Conservation (phyloP, 2,329 filamentous ascomycete species). For the Ceratocystis colombiana region DNA sequence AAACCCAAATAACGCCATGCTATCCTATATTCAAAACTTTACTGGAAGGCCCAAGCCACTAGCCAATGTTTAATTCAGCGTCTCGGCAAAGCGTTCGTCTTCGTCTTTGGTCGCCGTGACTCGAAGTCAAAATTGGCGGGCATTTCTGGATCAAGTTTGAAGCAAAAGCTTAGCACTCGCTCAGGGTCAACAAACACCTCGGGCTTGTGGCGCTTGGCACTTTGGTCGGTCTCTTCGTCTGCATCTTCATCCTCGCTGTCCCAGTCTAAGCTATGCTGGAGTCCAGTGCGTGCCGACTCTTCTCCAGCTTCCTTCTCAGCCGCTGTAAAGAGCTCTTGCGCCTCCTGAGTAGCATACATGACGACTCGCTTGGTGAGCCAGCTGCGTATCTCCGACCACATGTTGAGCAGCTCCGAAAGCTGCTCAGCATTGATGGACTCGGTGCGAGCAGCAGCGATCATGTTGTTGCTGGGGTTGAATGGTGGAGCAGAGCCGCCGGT, state of each 20-base stretch:
- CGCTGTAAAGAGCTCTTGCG: slow-evolving; percentile 56
- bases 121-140: slow-evolving; percentile 39
- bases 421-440: slow-evolving; percentile 38
- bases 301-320: slow-evolving; percentile 58
- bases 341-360: slow-evolving; percentile 38
- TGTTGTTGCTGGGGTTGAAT: slow-evolving; percentile 25
- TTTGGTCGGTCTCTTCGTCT: slow-evolving; percentile 41
- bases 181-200: slow-evolving; percentile 37
- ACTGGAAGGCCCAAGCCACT: too few relatives aligned
- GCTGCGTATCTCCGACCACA: slow-evolving; percentile 45
- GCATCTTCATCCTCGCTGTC: slow-evolving; percentile 49
- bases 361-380: slow-evolving; percentile 37
- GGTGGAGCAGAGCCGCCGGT: slow-evolving; percentile 7
- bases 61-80: background rate
- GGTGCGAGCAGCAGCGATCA: slow-evolving; percentile 26
- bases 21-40: slow-evolving; percentile 4
- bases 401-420: slow-evolving; percentile 38
- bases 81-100: background rate
- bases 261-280: slow-evolving; percentile 47
- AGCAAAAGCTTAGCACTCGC: slow-evolving; percentile 40
- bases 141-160: slow-evolving; percentile 38
- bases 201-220: background rate
- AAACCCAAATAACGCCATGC: slow-evolving; percentile 7
- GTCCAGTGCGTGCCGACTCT: slow-evolving; percentile 61
- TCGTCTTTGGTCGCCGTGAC: slow-evolving; percentile 27